Base-by-base conservation (phyloP, 345 rosid genomes). In the Rubroshorea leprosula region DNA sequence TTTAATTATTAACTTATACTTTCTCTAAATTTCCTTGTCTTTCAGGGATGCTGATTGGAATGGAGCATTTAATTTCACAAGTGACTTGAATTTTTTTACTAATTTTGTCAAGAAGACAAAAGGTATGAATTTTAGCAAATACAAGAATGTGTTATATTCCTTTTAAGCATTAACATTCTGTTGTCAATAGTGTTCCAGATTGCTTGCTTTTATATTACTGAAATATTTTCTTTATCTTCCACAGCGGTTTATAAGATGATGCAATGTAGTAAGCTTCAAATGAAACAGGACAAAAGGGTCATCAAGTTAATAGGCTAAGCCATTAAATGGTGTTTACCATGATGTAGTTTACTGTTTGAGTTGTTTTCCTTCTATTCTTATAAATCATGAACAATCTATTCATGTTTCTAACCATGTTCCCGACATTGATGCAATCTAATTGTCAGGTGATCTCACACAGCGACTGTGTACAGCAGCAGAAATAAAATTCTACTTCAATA, bases 401-500 rank as follows among this genome's bases (percentile, higher is more conserved):
- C 64, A 20, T 45, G 35, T 35, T 31, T 18, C 24, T 39, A 14
- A 19, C 43, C 41, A 14, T 23, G 64, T 20, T 61, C 27, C 64
- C 67, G 18, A 60, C 50, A 43, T 65, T 41, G 26, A 21, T 60
- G 38, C 43, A 20, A 50, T 61, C 24, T 35, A 48, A 55, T 66
- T 65, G 44, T 57, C 77, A 87, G 97, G 93, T 61, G 96, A 87
- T 45, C 21, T 87, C 17, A 77, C 89, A 48, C 57, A 57, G 13
- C 70, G 94, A 62, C 51, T 90, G 59, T 90, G 97, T 74, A 76
- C 89, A 48, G 87, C 85, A 49, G 86, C 90, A 58, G 97, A 90
- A 69, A 82, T 90, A 69, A 78, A 73, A 53, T 81, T 85, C 60
- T 90, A 83, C 74, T 83, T 87, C 62, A 63, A 12, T 48, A 73